Conservation (phyloP, 768 basidiomycete genomes). For the Cytidiella melzeri region DNA sequence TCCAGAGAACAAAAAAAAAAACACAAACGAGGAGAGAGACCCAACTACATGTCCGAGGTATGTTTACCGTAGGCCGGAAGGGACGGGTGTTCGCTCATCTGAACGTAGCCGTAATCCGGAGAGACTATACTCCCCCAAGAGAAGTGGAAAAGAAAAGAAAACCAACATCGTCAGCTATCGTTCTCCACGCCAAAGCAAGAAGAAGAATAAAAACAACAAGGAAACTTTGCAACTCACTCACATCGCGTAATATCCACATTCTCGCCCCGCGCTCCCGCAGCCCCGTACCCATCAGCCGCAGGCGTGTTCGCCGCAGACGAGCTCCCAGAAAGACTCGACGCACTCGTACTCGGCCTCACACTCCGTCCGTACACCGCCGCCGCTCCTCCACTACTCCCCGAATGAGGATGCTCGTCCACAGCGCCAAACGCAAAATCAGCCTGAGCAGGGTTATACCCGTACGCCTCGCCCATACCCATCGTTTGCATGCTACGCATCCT, state of each 20-base stretch:
- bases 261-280: conserved; percentile 33
- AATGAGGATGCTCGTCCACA: conserved; percentile 30
- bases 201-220: neutral
- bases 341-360: conserved; percentile 69
- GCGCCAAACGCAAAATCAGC: conserved; percentile 81
- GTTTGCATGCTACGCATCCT: conserved; percentile 68
- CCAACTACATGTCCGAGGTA: conserved; percentile 1
- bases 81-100: conserved; percentile 62
- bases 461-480: conserved; percentile 68
- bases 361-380: conserved; percentile 31
- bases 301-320: conserved; percentile 82
- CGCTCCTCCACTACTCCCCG: conserved; percentile 10
- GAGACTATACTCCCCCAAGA: conserved; percentile 44
- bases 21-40: neutral
- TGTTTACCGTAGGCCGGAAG: conserved; percentile 33
- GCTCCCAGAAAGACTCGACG: conserved; percentile 72
- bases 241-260: conserved; percentile 80
- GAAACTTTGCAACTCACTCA: conserved; percentile 40
- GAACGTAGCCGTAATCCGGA: conserved; percentile 80
- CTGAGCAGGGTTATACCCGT: conserved; percentile 57
- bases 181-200: conserved; percentile 2
- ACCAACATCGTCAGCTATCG: neutral
- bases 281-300: conserved; percentile 53
- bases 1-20: neutral
- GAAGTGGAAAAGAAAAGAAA: conserved; percentile 1